A percentile compares a stretch with the other conserved stretches of the same genome.
Evolutionary conservation across 805 yeast genomes (phyloP).

Genomic region (Hanseniaspora meyeri): DNA sequence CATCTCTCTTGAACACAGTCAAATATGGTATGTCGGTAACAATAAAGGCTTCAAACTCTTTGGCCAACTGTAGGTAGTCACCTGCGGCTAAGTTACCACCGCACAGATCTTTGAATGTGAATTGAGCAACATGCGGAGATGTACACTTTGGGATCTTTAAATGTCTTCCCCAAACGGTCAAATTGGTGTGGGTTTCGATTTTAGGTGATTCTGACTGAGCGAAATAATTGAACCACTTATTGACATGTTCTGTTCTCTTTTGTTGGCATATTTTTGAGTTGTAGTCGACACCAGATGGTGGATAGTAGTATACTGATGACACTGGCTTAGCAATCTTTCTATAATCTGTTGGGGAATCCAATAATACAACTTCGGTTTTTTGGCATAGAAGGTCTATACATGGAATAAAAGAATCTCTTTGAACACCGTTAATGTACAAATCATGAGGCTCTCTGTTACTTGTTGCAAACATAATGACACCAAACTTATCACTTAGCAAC

Average conservation of each 20-base stretch:
- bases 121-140: slow-evolving; percentile 76
- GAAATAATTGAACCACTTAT: slow-evolving; percentile 70
- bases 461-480: slow-evolving; percentile 81
- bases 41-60: slow-evolving; percentile 62
- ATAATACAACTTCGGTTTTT: slow-evolving; percentile 60
- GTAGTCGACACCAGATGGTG: slow-evolving; percentile 50
- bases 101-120: slow-evolving; percentile 74
- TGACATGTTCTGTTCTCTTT: slow-evolving; percentile 49
- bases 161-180: slow-evolving; percentile 80
- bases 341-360: slow-evolving; percentile 89
- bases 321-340: slow-evolving; percentile 77
- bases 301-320: slow-evolving; percentile 65
- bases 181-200: slow-evolving; percentile 16
- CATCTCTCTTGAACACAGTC: slow-evolving; percentile 65
- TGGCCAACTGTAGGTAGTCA: slow-evolving; percentile 77
- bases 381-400: slow-evolving; percentile 70
- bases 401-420: slow-evolving; percentile 81
- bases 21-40: slow-evolving; percentile 86
- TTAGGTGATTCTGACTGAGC: slow-evolving; percentile 42
- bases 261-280: slow-evolving; percentile 37
- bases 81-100: slow-evolving; percentile 86
- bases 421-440: slow-evolving; percentile 85
- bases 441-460: slow-evolving; percentile 93
- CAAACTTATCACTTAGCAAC: slow-evolving; percentile 61
- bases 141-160: slow-evolving; percentile 63